Evolutionary conservation across 495 filamentous ascomycete genomes (phyloP).

Genomic region (Darksidea phi): DNA sequence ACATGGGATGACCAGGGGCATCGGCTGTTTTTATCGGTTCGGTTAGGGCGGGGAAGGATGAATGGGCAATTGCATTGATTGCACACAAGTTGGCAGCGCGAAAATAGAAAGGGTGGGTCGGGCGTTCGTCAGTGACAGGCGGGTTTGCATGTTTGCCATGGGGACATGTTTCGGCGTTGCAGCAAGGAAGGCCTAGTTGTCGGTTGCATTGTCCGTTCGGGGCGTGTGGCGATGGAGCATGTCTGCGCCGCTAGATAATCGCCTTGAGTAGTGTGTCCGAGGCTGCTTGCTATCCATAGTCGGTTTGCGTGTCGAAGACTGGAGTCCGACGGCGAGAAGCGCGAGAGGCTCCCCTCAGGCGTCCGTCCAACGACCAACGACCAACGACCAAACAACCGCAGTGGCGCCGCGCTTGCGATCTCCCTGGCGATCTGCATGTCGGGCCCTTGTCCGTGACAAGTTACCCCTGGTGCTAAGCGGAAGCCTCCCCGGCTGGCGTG

Average conservation of each 20-base stretch:
- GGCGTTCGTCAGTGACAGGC: too few relatives aligned
- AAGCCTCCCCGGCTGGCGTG: neutral
- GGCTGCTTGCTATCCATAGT: too few relatives aligned
- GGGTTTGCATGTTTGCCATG: too few relatives aligned
- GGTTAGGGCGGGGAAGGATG: conserved; percentile 1
- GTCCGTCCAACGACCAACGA: neutral
- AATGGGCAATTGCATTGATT: too few relatives aligned
- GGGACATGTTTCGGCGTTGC: neutral
- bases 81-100: neutral
- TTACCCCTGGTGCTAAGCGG: neutral
- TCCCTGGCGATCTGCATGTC: neutral
- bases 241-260: too few relatives aligned
- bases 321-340: neutral
- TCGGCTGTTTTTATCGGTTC: too few relatives aligned
- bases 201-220: too few relatives aligned
- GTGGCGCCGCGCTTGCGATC: neutral
- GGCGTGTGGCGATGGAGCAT: too few relatives aligned
- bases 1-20: conserved; percentile 24
- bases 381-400: neutral
- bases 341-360: neutral
- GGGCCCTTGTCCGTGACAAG: neutral
- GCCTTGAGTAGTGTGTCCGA: too few relatives aligned
- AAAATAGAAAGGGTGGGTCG: neutral
- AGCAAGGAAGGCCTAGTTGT: neutral
- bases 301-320: neutral